Conservation (phyloP, 352 stramenopile species). For the Pythium insidiosum region DNA sequence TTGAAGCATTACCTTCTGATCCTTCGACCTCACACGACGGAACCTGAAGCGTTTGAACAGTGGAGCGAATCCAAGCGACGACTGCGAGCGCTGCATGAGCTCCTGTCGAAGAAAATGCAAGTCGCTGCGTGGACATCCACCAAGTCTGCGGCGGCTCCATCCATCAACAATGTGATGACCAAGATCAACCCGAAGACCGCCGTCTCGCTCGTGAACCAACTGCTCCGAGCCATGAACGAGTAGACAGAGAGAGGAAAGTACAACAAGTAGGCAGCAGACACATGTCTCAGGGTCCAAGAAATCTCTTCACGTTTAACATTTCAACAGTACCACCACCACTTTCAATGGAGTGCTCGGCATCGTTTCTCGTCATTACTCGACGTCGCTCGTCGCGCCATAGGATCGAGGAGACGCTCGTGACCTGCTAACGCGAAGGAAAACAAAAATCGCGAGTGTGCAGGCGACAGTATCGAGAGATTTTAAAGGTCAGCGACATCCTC, state of each 20-base stretch:
- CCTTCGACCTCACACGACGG: constrained; percentile 8
- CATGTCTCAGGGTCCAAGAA: no score
- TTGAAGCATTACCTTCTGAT: constrained; percentile 51
- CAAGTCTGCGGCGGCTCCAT: not conserved
- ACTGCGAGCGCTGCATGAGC: constrained; percentile 32
- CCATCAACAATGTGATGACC: constrained; percentile 35
- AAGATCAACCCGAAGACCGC: constrained; percentile 67
- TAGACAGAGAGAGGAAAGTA: constrained; percentile 9
- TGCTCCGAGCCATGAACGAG: constrained; percentile 37
- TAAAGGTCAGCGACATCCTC: no score
- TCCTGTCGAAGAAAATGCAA: constrained; percentile 51
- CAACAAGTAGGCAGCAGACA: not conserved
- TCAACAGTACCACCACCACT: no score
- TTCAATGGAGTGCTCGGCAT: no score
- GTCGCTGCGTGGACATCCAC: constrained; percentile 35
- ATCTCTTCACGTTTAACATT: no score
- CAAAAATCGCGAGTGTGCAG: no score
- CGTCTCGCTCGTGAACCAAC: constrained; percentile 36
- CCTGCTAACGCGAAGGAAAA: no score
- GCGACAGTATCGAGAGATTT: no score
- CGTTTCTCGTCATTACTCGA: no score
- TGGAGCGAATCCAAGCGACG: constrained; percentile 54
- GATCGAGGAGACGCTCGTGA: no score
- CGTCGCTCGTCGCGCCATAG: no score
- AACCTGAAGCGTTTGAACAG: constrained; percentile 11